Evolutionary conservation across 1,284 basidiomycete genomes (phyloP).

Genomic region (Boletellus dicymbophilus): DNA sequence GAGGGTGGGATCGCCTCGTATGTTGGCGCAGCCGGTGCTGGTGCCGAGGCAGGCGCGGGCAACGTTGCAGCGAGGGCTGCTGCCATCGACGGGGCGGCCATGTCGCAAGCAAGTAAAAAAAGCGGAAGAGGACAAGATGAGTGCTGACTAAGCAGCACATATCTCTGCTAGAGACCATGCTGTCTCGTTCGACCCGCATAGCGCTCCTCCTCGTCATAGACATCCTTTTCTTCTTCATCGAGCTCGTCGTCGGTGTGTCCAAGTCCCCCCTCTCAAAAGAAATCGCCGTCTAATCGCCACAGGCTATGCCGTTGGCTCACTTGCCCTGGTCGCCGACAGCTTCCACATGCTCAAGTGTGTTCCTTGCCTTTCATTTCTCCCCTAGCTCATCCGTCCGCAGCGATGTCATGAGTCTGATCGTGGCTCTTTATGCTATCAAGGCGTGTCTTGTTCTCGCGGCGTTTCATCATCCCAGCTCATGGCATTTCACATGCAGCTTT

Average conservation of each 20-base stretch:
- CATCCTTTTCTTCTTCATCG: constrained; percentile 89
- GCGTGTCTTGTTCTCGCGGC: constrained; percentile 40
- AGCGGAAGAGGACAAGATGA: background rate
- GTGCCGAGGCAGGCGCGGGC: constrained; percentile 62
- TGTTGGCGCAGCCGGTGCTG: constrained; percentile 60
- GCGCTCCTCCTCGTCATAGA: constrained; percentile 85
- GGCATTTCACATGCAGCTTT: constrained; percentile 44
- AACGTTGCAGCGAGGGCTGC: constrained; percentile 84
- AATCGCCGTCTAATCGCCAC: constrained; percentile 1
- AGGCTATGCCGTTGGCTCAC: constrained; percentile 94
- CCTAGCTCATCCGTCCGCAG: constrained; percentile 42
- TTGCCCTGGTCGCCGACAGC: constrained; percentile 94
- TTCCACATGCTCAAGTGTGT: constrained; percentile 98
- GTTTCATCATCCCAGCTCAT: constrained; percentile 1
- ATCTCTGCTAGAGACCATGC: no score
- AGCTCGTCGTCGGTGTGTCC: constrained; percentile 77
- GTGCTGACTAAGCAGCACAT: constrained; percentile 27
- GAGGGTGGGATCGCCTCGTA: constrained; percentile 85
- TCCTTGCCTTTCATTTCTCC: background rate
- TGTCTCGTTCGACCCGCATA: constrained; percentile 79
- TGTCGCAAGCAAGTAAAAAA: constrained; percentile 17
- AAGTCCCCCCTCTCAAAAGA: background rate
- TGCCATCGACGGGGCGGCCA: constrained; percentile 81
- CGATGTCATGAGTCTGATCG: constrained; percentile 93
- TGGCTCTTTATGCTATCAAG: constrained; percentile 97